A percentile compares a stretch with the other conserved stretches of the same genome.
Evolutionary conservation across 2,329 filamentous ascomycete genomes (phyloP).

Genomic region (Delphinella strobiligena): DNA sequence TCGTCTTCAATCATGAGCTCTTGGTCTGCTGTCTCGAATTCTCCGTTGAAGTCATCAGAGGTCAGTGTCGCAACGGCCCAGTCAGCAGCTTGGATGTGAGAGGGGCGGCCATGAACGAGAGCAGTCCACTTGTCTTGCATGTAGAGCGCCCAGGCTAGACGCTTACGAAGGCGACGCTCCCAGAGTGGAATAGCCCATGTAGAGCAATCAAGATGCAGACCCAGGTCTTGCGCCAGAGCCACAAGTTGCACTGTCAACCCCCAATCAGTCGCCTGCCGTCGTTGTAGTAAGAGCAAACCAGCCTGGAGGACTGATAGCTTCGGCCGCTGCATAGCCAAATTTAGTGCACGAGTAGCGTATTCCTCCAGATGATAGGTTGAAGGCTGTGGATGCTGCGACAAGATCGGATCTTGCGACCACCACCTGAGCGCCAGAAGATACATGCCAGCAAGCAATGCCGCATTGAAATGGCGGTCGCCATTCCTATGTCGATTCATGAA

Average conservation of each 20-base stretch:
- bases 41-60: conserved; percentile 60
- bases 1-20: conserved; percentile 27
- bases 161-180: conserved; percentile 75
- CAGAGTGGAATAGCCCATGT: conserved; percentile 78
- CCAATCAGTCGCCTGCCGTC: conserved; percentile 69
- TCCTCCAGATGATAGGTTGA: conserved; percentile 63
- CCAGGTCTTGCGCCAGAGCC: conserved; percentile 75
- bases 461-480: conserved; percentile 61
- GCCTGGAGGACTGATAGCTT: conserved; percentile 74
- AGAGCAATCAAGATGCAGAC: conserved; percentile 77
- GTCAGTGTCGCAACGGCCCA: conserved; percentile 65
- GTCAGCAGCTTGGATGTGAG: conserved; percentile 57
- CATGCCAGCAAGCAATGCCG: conserved; percentile 64
- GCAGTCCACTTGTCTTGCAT: conserved; percentile 94
- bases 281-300: conserved; percentile 60
- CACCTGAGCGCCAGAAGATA: conserved; percentile 81
- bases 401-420: conserved; percentile 63
- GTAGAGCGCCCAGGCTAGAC: conserved; percentile 81
- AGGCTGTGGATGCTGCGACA: conserved; percentile 53
- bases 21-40: conserved; percentile 40
- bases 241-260: conserved; percentile 78
- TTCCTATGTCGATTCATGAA: conserved; percentile 69
- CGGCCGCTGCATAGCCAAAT: conserved; percentile 66
- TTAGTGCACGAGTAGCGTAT: conserved; percentile 59
- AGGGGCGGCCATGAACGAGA: conserved; percentile 72